Conservation (phyloP, 2,329 filamentous ascomycete genomes). For the Xylaria sp. region DNA sequence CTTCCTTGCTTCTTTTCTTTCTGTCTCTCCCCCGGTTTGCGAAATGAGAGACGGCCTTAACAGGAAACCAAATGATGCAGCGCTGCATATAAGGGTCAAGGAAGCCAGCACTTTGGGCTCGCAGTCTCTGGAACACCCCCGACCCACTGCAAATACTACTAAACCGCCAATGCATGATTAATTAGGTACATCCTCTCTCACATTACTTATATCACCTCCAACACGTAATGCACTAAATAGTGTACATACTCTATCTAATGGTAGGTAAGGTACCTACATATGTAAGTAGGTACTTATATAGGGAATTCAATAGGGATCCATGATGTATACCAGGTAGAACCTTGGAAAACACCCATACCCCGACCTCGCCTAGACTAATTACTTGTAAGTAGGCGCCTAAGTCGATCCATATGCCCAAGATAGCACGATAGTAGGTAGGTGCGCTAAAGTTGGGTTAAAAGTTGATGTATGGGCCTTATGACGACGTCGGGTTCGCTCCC, state of each 20-base stretch:
- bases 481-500: not conserved
- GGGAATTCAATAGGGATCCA: not conserved
- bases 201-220: too few species aligned
- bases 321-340: not conserved
- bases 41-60: conserved; percentile 8
- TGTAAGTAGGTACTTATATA: not conserved
- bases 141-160: conserved; percentile 6
- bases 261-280: not conserved
- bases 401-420: not conserved
- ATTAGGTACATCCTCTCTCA: too few species aligned
- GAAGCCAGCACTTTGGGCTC: not conserved
- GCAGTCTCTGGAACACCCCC: not conserved
- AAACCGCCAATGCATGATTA: not conserved
- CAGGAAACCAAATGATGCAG: conserved; percentile 1
- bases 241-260: too few species aligned
- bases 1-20: too few species aligned
- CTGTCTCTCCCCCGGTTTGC: conserved; percentile 10
- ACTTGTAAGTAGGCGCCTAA: not conserved
- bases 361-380: too few species aligned
- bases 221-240: too few species aligned
- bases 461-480: not conserved
- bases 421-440: not conserved
- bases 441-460: too few species aligned
- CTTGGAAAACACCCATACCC: too few species aligned
- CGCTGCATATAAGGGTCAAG: conserved; percentile 4